A percentile compares a stretch with the other conserved stretches of the same genome.
These are phyloP conservation scores for Cyberlindnera mrakii DNA, from an alignment of 805 yeast species.

Conservation along the genomic window DNA sequence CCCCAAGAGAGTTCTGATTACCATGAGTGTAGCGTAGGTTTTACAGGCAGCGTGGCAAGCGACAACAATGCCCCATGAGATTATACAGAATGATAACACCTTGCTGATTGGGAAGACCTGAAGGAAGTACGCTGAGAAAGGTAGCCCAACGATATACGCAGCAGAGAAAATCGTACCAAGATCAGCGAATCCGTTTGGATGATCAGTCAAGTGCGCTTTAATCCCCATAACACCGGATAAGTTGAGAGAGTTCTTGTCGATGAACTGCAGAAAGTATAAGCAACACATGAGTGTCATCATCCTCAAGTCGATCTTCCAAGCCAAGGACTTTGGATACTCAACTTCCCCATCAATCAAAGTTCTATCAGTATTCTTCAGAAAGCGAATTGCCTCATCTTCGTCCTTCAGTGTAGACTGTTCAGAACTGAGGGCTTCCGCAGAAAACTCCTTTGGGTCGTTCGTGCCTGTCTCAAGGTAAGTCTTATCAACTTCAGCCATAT, in stretches of 20 bases:
- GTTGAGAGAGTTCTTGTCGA: slow-evolving; percentile 49
- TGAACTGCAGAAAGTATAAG: slow-evolving; percentile 46
- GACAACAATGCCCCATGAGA: slow-evolving; percentile 46
- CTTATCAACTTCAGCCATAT: too few species aligned
- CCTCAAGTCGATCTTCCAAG: slow-evolving; percentile 11
- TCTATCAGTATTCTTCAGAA: slow-evolving; percentile 5
- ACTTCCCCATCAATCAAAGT: neutral
- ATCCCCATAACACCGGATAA: slow-evolving; percentile 64
- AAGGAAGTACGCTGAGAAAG: slow-evolving; percentile 36
- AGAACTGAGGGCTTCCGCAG: neutral
- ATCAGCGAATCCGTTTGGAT: slow-evolving; percentile 40
- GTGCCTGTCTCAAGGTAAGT: too few species aligned
- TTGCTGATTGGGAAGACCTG: slow-evolving; percentile 49
- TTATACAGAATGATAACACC: slow-evolving; percentile 36
- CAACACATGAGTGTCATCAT: slow-evolving; percentile 33
- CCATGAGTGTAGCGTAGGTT: slow-evolving; percentile 45
- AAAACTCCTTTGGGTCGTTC: too few species aligned
- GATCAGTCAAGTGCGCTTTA: slow-evolving; percentile 35
- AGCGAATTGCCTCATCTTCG: slow-evolving; percentile 15
- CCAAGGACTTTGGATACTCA: slow-evolving; percentile 1
- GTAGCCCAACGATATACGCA: slow-evolving; percentile 46
- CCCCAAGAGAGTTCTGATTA: slow-evolving; percentile 44
- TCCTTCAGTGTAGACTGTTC: slow-evolving; percentile 2
- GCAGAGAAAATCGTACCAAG: slow-evolving; percentile 46
- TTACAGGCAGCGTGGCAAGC: slow-evolving; percentile 43